A percentile compares a stretch with the other conserved stretches of the same genome.
phyloP scores from a whole-genome alignment of 805 yeast species.

The Kluyveromyces starmeri region DNA sequence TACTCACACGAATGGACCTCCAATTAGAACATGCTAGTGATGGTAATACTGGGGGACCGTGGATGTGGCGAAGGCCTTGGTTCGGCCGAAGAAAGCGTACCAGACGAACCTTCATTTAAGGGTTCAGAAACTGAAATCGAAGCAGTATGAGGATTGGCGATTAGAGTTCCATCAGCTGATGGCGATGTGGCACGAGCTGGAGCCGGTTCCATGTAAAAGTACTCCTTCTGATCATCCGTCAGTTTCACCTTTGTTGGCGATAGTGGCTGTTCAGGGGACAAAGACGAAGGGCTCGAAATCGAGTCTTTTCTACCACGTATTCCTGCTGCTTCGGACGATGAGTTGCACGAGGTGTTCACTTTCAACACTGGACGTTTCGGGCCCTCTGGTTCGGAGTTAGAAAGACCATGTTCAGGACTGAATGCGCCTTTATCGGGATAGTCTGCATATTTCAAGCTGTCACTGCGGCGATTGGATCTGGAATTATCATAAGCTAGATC shows the following conservation, averaged over 20 bases:
- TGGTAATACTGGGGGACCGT: conserved; percentile 4
- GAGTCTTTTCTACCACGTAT: not conserved
- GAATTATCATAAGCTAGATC: no score
- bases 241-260: conserved; percentile 27
- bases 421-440: no score
- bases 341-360: conserved; percentile 14
- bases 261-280: conserved; percentile 23
- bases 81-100: no score
- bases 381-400: not conserved
- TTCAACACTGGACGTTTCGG: conserved; percentile 18
- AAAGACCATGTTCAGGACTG: not conserved
- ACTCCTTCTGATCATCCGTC: conserved; percentile 16
- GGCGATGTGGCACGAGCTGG: conserved; percentile 11
- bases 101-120: no score
- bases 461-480: no score
- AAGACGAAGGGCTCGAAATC: conserved; percentile 12
- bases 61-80: not conserved
- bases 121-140: no score
- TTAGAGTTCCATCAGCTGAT: no score
- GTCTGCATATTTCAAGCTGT: no score
- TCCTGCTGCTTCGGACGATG: not conserved
- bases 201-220: conserved; percentile 26
- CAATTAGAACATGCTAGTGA: conserved; percentile 2
- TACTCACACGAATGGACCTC: no score
- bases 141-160: no score